phyloP scores from a whole-genome alignment of 179 eudicot species.

The Silene noctiflora region DNA sequence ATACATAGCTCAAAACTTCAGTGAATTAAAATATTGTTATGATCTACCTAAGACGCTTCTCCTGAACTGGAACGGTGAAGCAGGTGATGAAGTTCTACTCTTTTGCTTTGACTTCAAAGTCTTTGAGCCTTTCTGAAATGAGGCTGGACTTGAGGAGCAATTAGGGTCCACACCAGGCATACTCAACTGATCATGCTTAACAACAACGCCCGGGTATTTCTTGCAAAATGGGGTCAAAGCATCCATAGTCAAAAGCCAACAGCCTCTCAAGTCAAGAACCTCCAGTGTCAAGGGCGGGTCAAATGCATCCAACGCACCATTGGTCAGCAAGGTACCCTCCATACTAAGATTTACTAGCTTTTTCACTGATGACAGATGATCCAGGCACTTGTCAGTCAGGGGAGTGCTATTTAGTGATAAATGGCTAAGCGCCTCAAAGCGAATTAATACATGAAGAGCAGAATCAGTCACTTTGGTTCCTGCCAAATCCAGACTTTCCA shows the following conservation, averaged over 20 bases:
- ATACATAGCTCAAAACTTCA: not conserved
- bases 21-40: not conserved
- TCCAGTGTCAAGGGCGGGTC: slow-evolving; percentile 45
- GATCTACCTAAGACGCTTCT: slow-evolving; percentile 45
- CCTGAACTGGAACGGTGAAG: slow-evolving; percentile 28
- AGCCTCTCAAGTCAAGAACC: slow-evolving; percentile 59
- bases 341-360: slow-evolving; percentile 44
- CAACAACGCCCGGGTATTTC: slow-evolving; percentile 49
- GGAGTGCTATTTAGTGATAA: slow-evolving; percentile 48
- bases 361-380: slow-evolving; percentile 40
- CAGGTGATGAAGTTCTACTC: slow-evolving; percentile 23
- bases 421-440: slow-evolving; percentile 37
- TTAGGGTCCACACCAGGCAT: slow-evolving; percentile 21
- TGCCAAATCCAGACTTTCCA: slow-evolving; percentile 64
- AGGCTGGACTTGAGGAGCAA: slow-evolving; percentile 25
- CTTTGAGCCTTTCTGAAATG: slow-evolving; percentile 28
- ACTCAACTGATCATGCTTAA: slow-evolving; percentile 51
- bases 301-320: slow-evolving; percentile 51
- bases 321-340: slow-evolving; percentile 54
- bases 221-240: slow-evolving; percentile 40
- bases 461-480: slow-evolving; percentile 46
- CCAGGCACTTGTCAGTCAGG: slow-evolving; percentile 52
- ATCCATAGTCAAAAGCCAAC: slow-evolving; percentile 79
- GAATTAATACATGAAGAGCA: slow-evolving; percentile 42
- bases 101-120: slow-evolving; percentile 30